These are phyloP conservation scores for Yamadazyma sp. DNA, from an alignment of 805 yeast species.

Conservation along the genomic window DNA sequence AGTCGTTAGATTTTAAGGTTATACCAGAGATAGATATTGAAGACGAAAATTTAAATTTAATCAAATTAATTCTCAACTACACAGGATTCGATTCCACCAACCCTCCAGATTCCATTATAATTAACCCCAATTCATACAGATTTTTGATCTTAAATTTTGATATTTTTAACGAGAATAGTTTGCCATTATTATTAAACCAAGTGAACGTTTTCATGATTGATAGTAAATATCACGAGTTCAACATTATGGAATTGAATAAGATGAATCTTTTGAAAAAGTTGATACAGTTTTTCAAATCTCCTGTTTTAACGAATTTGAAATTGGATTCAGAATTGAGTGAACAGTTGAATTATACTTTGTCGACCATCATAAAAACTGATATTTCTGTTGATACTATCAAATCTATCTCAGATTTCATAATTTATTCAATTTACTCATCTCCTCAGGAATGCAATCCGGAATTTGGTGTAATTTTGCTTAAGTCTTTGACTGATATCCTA, in stretches of 20 bases:
- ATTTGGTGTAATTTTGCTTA: constrained; percentile 29
- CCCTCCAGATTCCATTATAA: constrained; percentile 55
- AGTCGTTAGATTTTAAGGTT: background rate
- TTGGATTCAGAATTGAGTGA: constrained; percentile 9
- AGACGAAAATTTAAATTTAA: constrained; percentile 27
- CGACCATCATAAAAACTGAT: constrained; percentile 30
- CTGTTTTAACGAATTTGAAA: constrained; percentile 8
- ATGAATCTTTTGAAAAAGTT: constrained; percentile 49
- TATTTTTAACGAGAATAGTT: constrained; percentile 52
- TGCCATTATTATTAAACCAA: constrained; percentile 55
- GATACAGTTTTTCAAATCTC: constrained; percentile 47
- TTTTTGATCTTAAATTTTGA: constrained; percentile 52
- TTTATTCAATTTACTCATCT: constrained; percentile 46
- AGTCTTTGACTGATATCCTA: constrained; percentile 33
- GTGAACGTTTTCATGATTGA: constrained; percentile 52
- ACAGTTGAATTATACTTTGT: constrained; percentile 21
- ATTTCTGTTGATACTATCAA: constrained; percentile 54
- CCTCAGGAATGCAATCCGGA: constrained; percentile 33
- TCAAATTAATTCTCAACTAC: constrained; percentile 47
- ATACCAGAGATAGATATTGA: constrained; percentile 6
- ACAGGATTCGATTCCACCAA: constrained; percentile 54
- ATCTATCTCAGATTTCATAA: constrained; percentile 43
- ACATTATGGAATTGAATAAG: constrained; percentile 49
- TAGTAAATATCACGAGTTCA: constrained; percentile 50
- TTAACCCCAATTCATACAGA: constrained; percentile 55